Base-by-base conservation (phyloP, 495 filamentous ascomycete genomes). In the Trichoderma orchidacearum region DNA sequence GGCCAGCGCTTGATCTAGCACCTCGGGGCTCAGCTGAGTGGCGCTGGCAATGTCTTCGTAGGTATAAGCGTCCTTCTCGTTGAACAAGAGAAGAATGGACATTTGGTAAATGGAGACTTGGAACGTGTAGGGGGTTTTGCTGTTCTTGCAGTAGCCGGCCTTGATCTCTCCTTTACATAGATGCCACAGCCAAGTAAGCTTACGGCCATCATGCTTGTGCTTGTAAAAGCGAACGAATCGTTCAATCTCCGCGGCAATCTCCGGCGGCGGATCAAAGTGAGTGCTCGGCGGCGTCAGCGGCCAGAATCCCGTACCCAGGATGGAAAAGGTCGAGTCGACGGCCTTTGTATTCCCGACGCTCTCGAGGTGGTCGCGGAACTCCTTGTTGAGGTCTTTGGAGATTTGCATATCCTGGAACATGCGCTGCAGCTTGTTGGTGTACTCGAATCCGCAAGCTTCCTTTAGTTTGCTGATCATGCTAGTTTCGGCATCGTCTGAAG, bases 361-460 rank as follows among this genome's bases (percentile, higher is more conserved):
- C 17, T 79, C 73, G 34, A 81, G 57, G 51, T 78, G 74, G 50
- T 74, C 75, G 66, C 85, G 85, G 78, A 92, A 97, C 32, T 80
- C 80, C 32, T 78, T 77, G 70, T 99, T 97, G 54, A 99, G 83
- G 72, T 97, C 94, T 69, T 95, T 94, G 62, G 91, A 96, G 53
- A 95, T 93, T 67, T 96, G 93, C 72, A 99, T 97, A 63, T 99
- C 93, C 67, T 96, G 90, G 80, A 97, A 97, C 93, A 99, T 99
- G 63, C 94, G 90, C 74, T 97, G 93, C 51, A 99, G 76, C 70
- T 96, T 97, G 75, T 97, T 97, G 61, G 93, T 99, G 67, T 99
- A 99, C 68, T 99, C 93, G 59, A 94, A 97, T 60, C 93, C 93
- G 64, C 93, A 97, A 0, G 92, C 93, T 67, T 99, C 93, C 75